phyloP scores from a whole-genome alignment of 768 basidiomycete genomes.

The Collybiopsis confluens region DNA sequence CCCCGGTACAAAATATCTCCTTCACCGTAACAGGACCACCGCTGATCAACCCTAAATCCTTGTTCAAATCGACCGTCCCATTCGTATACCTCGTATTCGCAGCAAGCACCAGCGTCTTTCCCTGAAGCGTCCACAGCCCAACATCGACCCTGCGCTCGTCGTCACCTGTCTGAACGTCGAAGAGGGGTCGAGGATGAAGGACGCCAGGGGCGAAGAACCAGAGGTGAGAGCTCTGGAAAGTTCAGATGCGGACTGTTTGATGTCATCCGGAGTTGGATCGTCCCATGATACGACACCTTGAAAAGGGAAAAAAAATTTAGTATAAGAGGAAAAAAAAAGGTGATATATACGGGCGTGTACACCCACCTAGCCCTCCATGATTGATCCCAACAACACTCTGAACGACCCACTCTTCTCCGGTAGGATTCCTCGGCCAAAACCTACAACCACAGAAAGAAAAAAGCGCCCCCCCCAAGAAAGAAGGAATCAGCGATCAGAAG shows the following conservation, averaged over 20 bases:
- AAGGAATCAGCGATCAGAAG: too few relatives aligned
- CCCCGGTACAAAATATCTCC: constrained; percentile 35
- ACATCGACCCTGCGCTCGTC: constrained; percentile 36
- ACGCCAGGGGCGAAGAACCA: constrained; percentile 29
- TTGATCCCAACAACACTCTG: constrained; percentile 65
- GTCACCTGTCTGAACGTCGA: constrained; percentile 38
- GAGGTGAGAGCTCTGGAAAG: constrained; percentile 40
- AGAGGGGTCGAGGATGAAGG: constrained; percentile 40
- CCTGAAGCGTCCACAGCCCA: constrained; percentile 44
- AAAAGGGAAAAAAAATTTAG: neutral
- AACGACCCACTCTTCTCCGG: constrained; percentile 66
- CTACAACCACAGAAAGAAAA: neutral
- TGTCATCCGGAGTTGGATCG: constrained; percentile 49
- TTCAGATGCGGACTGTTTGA: constrained; percentile 47
- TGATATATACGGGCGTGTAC: neutral
- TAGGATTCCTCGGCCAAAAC: constrained; percentile 40
- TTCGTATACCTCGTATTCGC: constrained; percentile 45
- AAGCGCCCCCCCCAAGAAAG: neutral
- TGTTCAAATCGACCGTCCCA: constrained; percentile 25
- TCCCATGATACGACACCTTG: constrained; percentile 47
- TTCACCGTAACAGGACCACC: constrained; percentile 6
- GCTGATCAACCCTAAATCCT: constrained; percentile 23
- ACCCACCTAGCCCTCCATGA: constrained; percentile 57
- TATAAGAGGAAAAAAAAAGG: neutral
- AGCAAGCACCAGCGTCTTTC: constrained; percentile 42